phyloP scores from a whole-genome alignment of 139 green algal species.

The Yamagishiella unicocca region DNA sequence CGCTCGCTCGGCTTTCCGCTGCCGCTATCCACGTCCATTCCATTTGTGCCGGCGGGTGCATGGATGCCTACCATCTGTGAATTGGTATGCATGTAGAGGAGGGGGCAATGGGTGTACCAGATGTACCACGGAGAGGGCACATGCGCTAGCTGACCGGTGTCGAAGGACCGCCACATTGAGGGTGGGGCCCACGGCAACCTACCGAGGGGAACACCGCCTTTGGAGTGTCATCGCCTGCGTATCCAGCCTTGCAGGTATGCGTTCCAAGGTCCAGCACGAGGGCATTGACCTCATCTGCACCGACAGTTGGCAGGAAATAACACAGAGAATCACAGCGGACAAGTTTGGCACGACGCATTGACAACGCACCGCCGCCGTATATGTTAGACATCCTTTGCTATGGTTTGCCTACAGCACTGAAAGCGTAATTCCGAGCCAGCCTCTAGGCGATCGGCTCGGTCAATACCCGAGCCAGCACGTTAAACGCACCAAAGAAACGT shows the following conservation, averaged over 20 bases:
- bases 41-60: neutral
- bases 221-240: constrained; percentile 96
- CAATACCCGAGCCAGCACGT: neutral
- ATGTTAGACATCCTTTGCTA: too few relatives aligned
- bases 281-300: constrained; percentile 94
- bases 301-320: too few relatives aligned
- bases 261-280: constrained; percentile 94
- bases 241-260: constrained; percentile 88
- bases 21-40: constrained; percentile 2
- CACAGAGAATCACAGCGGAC: neutral
- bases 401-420: too few relatives aligned
- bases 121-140: too few relatives aligned
- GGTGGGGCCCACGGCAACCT: neutral
- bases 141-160: too few relatives aligned
- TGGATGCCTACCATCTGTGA: constrained; percentile 25
- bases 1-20: neutral
- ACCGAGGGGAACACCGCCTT: constrained; percentile 94
- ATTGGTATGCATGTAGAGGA: too few relatives aligned
- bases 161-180: neutral
- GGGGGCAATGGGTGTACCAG: too few relatives aligned
- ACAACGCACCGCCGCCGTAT: constrained; percentile 58
- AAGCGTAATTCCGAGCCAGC: too few relatives aligned
- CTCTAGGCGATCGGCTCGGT: neutral
- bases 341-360: neutral
- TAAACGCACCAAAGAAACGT: too few relatives aligned